Conservation (phyloP, 441 rosid genomes). For the California macrophylla region DNA sequence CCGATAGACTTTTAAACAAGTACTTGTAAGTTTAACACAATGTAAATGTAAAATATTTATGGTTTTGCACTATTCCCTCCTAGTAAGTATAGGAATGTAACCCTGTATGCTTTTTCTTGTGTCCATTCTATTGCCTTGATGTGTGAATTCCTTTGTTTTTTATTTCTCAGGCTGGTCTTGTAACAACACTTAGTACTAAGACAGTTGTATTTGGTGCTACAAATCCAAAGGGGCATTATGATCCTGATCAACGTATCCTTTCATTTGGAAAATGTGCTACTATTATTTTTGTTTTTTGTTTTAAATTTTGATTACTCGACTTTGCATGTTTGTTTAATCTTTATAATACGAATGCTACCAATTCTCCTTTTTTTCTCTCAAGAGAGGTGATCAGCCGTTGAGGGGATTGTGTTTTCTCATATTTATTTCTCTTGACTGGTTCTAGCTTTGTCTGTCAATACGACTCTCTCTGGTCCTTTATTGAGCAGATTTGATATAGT, state of each 20-base stretch:
- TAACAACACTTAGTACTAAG: constrained; percentile 79
- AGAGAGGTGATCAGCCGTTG: neutral
- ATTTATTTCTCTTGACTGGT: constrained; percentile 40
- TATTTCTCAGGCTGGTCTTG: constrained; percentile 79
- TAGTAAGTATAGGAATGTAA: neutral
- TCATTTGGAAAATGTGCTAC: constrained; percentile 13
- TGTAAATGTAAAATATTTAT: too few relatives aligned
- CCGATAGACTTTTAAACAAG: neutral
- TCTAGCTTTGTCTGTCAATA: constrained; percentile 86
- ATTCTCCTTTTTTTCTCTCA: neutral
- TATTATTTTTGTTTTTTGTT: neutral
- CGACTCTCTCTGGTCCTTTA: constrained; percentile 89
- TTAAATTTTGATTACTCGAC: neutral
- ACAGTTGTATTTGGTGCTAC: constrained; percentile 92
- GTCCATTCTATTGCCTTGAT: neutral
- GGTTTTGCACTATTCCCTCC: neutral
- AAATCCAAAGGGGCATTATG: constrained; percentile 97
- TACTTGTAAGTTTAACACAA: neutral
- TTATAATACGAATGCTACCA: neutral
- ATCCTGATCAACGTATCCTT: constrained; percentile 84
- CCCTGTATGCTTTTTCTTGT: neutral
- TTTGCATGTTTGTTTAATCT: neutral
- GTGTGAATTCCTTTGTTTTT: neutral
- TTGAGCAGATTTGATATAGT: constrained; percentile 95
- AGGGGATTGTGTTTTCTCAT: neutral